Evolutionary conservation across 2,329 filamentous ascomycete genomes (phyloP), one percentile per base, ranked within the genome.

Genomic region (Cordyceps javanica): DNA sequence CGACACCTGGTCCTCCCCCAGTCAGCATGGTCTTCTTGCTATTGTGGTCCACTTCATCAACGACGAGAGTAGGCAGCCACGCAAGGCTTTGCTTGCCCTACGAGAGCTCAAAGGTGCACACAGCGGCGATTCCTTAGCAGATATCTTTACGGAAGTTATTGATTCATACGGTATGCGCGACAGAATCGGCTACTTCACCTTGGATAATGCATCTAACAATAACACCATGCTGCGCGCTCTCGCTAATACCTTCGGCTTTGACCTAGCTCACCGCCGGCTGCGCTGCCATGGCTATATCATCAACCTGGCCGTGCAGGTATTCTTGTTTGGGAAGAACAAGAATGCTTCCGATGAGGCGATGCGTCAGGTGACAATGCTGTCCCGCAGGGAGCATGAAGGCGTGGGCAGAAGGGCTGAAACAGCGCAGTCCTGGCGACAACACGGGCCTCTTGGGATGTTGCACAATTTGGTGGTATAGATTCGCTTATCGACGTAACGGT

Each of bases 181-280:
- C 28, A n/a, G 23, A n/a, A 34, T 59, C 23, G 59, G 55, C 3
- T 59, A 59, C 46, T 57, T 60, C 19, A 55, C 57, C 11, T 48
- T 61, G 10, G 55, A 64, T 32, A 62, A 64, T 41, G 61, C 61
- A 7, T 11, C 41, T 21, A 64, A 56, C 42, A 62, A 62, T 32
- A 54, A 62, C 25, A 63, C 26, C 16, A 51, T 59, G 5, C 60
- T 63, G 48, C 59, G 49, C 16, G 26, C 42, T 21, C 59, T 64
- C 54, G 57, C 46, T 21, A 38, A 59, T 10, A 42, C 26, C 23
- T 48, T 61, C n/a, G 48, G 42, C 4, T 62, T 64, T 44, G 32
- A 34, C 21, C 21, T 41, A n/a, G 23, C 10, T 39, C 25, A 39
- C 16, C 41, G 58, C 25, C 55, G 36, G n/a, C 32, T 55, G 23